Evolutionary conservation across 768 basidiomycete species (phyloP).

Genomic region (Serpula lacrymans): DNA sequence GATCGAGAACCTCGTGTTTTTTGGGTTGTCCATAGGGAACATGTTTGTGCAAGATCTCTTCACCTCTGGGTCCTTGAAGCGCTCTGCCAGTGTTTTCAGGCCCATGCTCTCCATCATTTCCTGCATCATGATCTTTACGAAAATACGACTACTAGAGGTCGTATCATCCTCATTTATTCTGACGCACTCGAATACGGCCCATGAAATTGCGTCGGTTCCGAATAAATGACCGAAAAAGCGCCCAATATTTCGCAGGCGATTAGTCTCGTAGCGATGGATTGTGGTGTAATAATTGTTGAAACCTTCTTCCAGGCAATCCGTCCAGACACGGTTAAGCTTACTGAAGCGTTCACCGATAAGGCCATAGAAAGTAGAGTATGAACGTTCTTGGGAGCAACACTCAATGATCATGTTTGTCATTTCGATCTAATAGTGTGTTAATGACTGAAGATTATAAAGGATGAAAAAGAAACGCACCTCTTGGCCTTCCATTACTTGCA

Average conservation of each 20-base stretch:
- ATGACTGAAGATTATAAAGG: too few relatives aligned
- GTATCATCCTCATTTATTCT: conserved; percentile 98
- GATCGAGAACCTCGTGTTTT: conserved; percentile 94
- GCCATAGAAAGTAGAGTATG: conserved; percentile 97
- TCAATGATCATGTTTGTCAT: conserved; percentile 98
- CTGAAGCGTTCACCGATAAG: conserved; percentile 94
- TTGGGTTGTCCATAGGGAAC: conserved; percentile 96
- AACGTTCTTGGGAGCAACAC: conserved; percentile 99
- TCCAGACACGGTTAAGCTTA: conserved; percentile 95
- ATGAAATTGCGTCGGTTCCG: conserved; percentile 83
- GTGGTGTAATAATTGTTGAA: conserved; percentile 92
- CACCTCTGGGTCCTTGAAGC: conserved; percentile 88
- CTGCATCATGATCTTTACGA: conserved; percentile 93
- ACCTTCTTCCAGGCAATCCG: conserved; percentile 81
- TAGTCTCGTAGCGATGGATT: conserved; percentile 98
- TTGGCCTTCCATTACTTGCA: conserved; percentile 87
- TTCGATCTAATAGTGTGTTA: conserved; percentile 62
- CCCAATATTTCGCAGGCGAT: conserved; percentile 94
- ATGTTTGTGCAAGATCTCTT: conserved; percentile 69
- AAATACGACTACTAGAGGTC: conserved; percentile 93
- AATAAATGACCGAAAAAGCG: conserved; percentile 95
- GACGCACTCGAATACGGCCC: conserved; percentile 80
- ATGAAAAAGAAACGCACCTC: conserved; percentile 56
- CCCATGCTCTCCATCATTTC: conserved; percentile 97
- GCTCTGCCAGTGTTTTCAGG: conserved; percentile 75